These are phyloP conservation scores for Saccharomycopsis sp. DNA, from an alignment of 805 yeast species.

Conservation along the genomic window DNA sequence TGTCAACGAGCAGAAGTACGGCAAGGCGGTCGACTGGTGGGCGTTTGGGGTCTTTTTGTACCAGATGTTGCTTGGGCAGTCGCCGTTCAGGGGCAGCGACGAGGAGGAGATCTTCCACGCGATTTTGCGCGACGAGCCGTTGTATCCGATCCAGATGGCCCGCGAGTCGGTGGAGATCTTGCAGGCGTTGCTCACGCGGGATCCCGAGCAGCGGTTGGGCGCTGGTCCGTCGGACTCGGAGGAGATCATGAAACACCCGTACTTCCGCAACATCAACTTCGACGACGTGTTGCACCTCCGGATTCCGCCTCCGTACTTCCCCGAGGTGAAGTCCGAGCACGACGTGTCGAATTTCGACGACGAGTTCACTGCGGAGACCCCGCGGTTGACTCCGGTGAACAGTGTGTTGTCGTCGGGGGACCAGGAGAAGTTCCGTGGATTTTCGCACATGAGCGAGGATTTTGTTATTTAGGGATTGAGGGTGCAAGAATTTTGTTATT, in stretches of 20 bases:
- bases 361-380: constrained; percentile 91
- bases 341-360: constrained; percentile 91
- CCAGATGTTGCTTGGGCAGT: constrained; percentile 93
- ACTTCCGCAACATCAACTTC: constrained; percentile 83
- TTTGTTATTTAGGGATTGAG: neutral
- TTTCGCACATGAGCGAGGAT: constrained; percentile 70
- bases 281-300: constrained; percentile 70
- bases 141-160: constrained; percentile 96
- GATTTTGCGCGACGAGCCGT: constrained; percentile 90
- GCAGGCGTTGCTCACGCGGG: constrained; percentile 86
- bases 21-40: constrained; percentile 99
- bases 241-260: constrained; percentile 94
- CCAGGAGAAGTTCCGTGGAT: constrained; percentile 97
- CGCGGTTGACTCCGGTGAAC: constrained; percentile 91
- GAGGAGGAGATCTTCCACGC: constrained; percentile 97
- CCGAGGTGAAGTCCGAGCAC: constrained; percentile 79
- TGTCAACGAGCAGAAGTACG: constrained; percentile 84
- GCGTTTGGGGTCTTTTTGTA: constrained; percentile 95
- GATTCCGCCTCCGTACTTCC: constrained; percentile 84
- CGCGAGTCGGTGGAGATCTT: constrained; percentile 91
- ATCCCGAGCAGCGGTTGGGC: constrained; percentile 79
- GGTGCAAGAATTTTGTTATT: too few species aligned
- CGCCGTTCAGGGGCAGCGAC: constrained; percentile 89
- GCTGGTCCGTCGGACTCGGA: constrained; percentile 81
- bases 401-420: constrained; percentile 75